Percentiles rank a stretch among this genome's conserved stretches.
phyloP scores from a whole-genome alignment of 2,329 filamentous ascomycete species.

The Pseudogymnoascus sp. region DNA sequence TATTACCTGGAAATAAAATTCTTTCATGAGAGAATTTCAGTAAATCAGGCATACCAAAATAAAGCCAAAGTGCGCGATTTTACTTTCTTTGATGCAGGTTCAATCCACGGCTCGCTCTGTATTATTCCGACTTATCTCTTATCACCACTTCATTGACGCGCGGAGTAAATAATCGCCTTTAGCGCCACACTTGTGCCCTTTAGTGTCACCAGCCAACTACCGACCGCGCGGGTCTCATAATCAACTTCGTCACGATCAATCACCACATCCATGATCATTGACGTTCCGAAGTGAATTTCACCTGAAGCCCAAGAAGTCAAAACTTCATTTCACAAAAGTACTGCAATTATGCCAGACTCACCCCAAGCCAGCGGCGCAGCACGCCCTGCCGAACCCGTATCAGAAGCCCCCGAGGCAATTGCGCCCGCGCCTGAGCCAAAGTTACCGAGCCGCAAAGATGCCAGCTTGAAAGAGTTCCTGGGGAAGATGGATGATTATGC shows the following conservation, averaged over 20 bases:
- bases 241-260: conserved; percentile 7
- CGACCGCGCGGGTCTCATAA: conserved; percentile 1
- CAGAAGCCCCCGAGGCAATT: conserved; percentile 22
- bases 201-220: conserved; percentile 2
- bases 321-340: neutral
- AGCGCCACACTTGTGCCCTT: neutral
- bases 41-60: neutral
- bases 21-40: neutral
- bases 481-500: conserved; percentile 97
- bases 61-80: neutral
- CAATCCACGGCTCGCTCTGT: neutral
- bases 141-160: neutral
- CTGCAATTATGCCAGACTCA: neutral
- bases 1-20: neutral
- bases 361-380: neutral
- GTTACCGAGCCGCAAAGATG: conserved; percentile 79
- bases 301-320: neutral
- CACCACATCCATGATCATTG: neutral
- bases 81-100: neutral
- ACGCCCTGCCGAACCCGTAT: conserved; percentile 1
- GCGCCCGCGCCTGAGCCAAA: conserved; percentile 49
- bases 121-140: neutral
- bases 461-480: conserved; percentile 84
- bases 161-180: neutral
- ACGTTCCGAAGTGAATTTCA: neutral